Evolutionary conservation across 768 basidiomycete species (phyloP).

Genomic region (Lentinula sp.): DNA sequence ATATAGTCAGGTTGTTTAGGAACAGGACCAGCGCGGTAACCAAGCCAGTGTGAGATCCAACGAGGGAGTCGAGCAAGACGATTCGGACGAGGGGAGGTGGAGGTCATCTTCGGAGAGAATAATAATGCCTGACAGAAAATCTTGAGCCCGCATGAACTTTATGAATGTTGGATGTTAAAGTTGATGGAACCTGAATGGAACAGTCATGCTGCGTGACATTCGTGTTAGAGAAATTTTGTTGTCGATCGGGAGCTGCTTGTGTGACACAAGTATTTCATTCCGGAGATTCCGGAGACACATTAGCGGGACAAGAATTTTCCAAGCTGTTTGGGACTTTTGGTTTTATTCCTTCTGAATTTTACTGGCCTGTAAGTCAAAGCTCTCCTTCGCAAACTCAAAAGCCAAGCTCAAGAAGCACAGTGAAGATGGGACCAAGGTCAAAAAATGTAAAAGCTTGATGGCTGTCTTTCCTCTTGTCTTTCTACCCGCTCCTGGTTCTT

Average conservation of each 20-base stretch:
- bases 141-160: not conserved
- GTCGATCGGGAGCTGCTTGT: not conserved
- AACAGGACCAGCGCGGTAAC: not conserved
- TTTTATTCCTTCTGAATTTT: too few relatives aligned
- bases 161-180: not conserved
- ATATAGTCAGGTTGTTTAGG: conserved; percentile 17
- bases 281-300: not conserved
- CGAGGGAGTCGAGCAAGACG: not conserved
- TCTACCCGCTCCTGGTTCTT: too few relatives aligned
- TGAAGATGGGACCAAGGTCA: too few relatives aligned
- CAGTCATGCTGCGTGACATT: not conserved
- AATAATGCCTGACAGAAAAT: not conserved
- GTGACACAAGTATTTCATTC: not conserved
- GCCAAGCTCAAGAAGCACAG: too few relatives aligned
- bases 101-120: not conserved
- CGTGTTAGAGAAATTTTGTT: not conserved
- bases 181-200: not conserved
- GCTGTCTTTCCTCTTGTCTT: too few relatives aligned
- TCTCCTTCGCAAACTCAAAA: too few relatives aligned
- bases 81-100: not conserved
- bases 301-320: too few relatives aligned
- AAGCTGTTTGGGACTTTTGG: too few relatives aligned
- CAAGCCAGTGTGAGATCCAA: not conserved
- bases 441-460: too few relatives aligned
- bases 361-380: too few relatives aligned